phyloP scores from a whole-genome alignment of 129 eudicot genomes.

The sunflower (Helianthus annuus) region DNA sequence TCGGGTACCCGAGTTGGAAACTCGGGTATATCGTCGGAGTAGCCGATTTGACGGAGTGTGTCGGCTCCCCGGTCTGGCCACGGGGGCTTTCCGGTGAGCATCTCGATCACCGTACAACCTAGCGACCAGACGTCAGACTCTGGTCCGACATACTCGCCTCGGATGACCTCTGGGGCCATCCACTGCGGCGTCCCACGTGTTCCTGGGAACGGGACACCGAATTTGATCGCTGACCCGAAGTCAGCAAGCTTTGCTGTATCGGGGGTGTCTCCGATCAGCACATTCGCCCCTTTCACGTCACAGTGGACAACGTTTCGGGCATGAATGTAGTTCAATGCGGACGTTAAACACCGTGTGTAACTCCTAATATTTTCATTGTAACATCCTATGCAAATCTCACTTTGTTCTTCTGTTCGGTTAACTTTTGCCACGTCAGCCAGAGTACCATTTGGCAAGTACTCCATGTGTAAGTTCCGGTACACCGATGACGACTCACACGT shows the following conservation, averaged over 20 bases:
- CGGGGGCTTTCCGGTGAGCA: slow-evolving; percentile 66
- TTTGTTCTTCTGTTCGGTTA: neutral
- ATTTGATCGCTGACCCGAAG: slow-evolving; percentile 61
- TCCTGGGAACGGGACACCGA: neutral
- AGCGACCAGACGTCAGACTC: slow-evolving; percentile 61
- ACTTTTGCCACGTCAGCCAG: slow-evolving; percentile 39
- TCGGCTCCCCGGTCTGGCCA: slow-evolving; percentile 51
- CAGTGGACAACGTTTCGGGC: slow-evolving; percentile 56
- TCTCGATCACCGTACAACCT: slow-evolving; percentile 76
- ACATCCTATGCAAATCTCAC: neutral
- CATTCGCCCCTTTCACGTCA: slow-evolving; percentile 70
- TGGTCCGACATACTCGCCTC: slow-evolving; percentile 71
- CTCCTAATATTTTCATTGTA: slow-evolving; percentile 6
- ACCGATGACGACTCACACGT: slow-evolving; percentile 30
- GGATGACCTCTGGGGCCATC: slow-evolving; percentile 88
- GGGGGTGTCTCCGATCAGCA: slow-evolving; percentile 39
- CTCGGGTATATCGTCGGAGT: slow-evolving; percentile 41
- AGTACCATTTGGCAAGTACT: slow-evolving; percentile 70
- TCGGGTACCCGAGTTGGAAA: slow-evolving; percentile 36
- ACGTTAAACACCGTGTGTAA: slow-evolving; percentile 49
- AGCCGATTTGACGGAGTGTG: slow-evolving; percentile 42
- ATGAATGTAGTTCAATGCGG: slow-evolving; percentile 62
- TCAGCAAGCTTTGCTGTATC: slow-evolving; percentile 64
- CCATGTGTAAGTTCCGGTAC: slow-evolving; percentile 61
- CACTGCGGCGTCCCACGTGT: slow-evolving; percentile 68